phyloP scores from a whole-genome alignment of 257 asterid species.

The Eustoma russellianum region DNA sequence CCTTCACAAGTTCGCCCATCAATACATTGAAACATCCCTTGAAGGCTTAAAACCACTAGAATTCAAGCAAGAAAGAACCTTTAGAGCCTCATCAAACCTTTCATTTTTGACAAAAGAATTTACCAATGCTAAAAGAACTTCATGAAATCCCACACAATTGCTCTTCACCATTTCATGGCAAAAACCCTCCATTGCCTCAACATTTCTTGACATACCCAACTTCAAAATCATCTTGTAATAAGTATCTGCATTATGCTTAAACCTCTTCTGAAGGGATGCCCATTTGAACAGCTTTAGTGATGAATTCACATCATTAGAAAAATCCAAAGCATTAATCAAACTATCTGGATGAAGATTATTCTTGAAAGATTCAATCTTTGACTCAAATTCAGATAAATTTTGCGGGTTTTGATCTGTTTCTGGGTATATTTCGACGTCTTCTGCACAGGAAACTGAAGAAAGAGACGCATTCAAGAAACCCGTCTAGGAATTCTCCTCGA shows the following conservation, averaged over 20 bases:
- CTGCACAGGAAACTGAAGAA: slow-evolving; percentile 53
- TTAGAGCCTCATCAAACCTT: slow-evolving; percentile 55
- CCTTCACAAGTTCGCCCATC: slow-evolving; percentile 52
- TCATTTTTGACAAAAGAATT: slow-evolving; percentile 40
- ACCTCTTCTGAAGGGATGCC: slow-evolving; percentile 63
- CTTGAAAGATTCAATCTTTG: slow-evolving; percentile 42
- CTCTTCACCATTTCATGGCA: slow-evolving; percentile 60
- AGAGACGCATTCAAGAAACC: slow-evolving; percentile 28
- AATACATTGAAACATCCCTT: slow-evolving; percentile 36
- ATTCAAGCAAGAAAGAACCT: slow-evolving; percentile 56
- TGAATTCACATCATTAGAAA: slow-evolving; percentile 59
- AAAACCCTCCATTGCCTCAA: slow-evolving; percentile 64
- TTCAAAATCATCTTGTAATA: slow-evolving; percentile 59
- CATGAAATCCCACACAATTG: slow-evolving; percentile 39
- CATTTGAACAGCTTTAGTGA: slow-evolving; percentile 63
- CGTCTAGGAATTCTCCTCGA: slow-evolving; percentile 34
- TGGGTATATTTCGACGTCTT: slow-evolving; percentile 18
- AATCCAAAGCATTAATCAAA: slow-evolving; percentile 37
- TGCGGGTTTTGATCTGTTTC: slow-evolving; percentile 33
- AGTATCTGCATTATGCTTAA: slow-evolving; percentile 49
- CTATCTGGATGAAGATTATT: slow-evolving; percentile 49
- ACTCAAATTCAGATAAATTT: slow-evolving; percentile 34
- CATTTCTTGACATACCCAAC: slow-evolving; percentile 63
- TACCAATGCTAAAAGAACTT: slow-evolving; percentile 40
- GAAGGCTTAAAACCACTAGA: slow-evolving; percentile 43